These are phyloP conservation scores for Euphorbia tirucalli DNA, from an alignment of 345 rosid species.

Conservation along the genomic window DNA sequence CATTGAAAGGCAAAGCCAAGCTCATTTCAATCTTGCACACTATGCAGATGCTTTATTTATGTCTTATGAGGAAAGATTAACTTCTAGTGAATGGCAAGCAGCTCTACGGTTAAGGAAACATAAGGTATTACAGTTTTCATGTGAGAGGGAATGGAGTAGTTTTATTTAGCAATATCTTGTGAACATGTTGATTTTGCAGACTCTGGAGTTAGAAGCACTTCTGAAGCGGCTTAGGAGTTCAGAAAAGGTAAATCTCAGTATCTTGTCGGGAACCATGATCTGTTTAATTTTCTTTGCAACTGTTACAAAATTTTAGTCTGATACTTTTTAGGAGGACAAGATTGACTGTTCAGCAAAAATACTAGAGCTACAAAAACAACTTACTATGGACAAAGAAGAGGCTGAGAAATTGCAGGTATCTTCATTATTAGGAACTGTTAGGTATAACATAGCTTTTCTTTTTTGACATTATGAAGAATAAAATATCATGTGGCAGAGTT, in stretches of 20 bases:
- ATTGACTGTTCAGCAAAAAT: constrained; percentile 73
- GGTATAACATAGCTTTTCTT: background rate
- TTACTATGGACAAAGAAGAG: constrained; percentile 84
- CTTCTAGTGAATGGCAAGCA: constrained; percentile 96
- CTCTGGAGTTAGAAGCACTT: constrained; percentile 74
- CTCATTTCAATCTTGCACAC: constrained; percentile 90
- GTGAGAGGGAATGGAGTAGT: constrained; percentile 2
- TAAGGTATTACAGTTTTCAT: constrained; percentile 48
- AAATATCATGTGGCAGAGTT: background rate
- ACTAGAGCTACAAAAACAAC: constrained; percentile 82
- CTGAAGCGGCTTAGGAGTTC: constrained; percentile 54
- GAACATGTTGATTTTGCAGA: constrained; percentile 42
- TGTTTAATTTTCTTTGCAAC: constrained; percentile 19
- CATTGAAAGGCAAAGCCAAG: constrained; percentile 68
- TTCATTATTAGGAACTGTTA: background rate
- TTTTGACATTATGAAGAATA: background rate
- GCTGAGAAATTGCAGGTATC: constrained; percentile 75
- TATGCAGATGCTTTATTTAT: constrained; percentile 89
- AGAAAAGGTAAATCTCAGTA: constrained; percentile 46
- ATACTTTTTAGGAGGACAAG: constrained; percentile 61
- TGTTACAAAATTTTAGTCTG: constrained; percentile 3
- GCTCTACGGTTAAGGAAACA: constrained; percentile 86
- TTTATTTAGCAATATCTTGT: background rate
- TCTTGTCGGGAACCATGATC: constrained; percentile 4
- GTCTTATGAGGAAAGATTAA: constrained; percentile 84